These are phyloP conservation scores for Carex arenaria DNA, from an alignment of 202 grass and related monocot genomes.

Conservation along the genomic window DNA sequence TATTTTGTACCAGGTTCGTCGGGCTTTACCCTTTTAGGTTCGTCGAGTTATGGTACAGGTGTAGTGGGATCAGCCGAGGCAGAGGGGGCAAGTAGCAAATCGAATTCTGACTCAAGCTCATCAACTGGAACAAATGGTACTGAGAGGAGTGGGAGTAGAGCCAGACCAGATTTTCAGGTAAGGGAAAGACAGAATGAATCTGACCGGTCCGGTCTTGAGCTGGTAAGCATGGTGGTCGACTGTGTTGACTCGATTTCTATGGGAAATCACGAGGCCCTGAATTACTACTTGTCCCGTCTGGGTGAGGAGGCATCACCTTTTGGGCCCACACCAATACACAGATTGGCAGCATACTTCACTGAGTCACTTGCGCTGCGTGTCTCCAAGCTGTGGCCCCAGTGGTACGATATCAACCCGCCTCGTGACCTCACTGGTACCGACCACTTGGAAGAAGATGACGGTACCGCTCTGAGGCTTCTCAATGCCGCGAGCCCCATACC, in stretches of 20 bases:
- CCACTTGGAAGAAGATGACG: conserved; percentile 35
- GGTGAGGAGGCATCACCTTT: conserved; percentile 55
- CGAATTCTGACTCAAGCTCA: conserved; percentile 72
- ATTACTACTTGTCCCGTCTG: conserved; percentile 62
- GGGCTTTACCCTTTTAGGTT: conserved; percentile 46
- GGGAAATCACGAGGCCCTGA: conserved; percentile 46
- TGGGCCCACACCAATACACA: conserved; percentile 61
- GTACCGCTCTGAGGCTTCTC: conserved; percentile 50
- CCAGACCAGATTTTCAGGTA: background rate
- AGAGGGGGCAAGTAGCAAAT: conserved; percentile 60
- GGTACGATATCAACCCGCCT: conserved; percentile 56
- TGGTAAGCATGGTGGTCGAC: conserved; percentile 50
- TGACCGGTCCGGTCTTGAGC: conserved; percentile 43
- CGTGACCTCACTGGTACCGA: conserved; percentile 42
- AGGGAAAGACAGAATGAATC: background rate
- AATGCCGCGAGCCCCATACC: conserved; percentile 70
- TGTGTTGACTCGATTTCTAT: conserved; percentile 56
- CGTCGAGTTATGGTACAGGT: conserved; percentile 29
- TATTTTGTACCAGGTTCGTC: conserved; percentile 69
- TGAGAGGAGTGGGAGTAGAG: conserved; percentile 28
- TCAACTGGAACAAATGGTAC: conserved; percentile 53
- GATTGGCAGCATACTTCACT: conserved; percentile 74
- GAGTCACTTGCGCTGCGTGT: conserved; percentile 63
- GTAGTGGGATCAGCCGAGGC: conserved; percentile 32
- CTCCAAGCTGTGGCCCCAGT: conserved; percentile 57